Base-by-base conservation (phyloP, 129 eudicot genomes). In the Saussurea involucrata region DNA sequence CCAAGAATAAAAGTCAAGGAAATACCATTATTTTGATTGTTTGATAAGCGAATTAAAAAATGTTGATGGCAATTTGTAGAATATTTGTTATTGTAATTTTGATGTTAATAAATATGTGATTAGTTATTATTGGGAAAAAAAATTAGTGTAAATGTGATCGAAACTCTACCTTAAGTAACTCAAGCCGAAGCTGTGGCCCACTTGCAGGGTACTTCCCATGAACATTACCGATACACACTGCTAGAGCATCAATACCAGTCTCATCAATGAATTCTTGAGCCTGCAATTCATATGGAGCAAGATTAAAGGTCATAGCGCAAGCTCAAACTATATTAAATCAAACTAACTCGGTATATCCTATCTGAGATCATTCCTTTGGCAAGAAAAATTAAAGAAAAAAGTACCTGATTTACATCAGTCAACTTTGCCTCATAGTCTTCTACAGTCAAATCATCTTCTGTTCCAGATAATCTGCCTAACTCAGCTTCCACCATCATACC, bases 151-250 rank as follows among this genome's bases (percentile, higher is more conserved):
- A 28, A 73, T 74, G 49, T 15, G n/a, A 37, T n/a, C 3, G 34
- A 25, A 58, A 66, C 66, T 75, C 46, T 46, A 91, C 99, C 97
- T 92, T 86, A 18, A 95, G 99, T 83, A 95, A 87, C 79, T 92
- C 87, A 72, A 95, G 94, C 74, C 90, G 89, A 75, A 95, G 96
- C 64, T 90, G 75, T 42, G 97, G 97, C 68, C 97, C 99, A 85
- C 83, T 87, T 75, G 96, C 84, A 75, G 97, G 99, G 85, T 95
- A 95, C 75, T 88, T 92, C 18, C 99, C 99, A 81, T 95, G 99
- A 85, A 95, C 97, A 85, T 95, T 95, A 73, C 99, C 99, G 66
- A 95, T 90, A 82, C 99, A 95, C 75, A 95, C 99, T 44, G 99
- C 99, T 77, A 95, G 85, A 78, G 96, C 95, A 90, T 95, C 99